phyloP scores from a whole-genome alignment of 768 basidiomycete genomes.

The Pluteus cervinus region DNA sequence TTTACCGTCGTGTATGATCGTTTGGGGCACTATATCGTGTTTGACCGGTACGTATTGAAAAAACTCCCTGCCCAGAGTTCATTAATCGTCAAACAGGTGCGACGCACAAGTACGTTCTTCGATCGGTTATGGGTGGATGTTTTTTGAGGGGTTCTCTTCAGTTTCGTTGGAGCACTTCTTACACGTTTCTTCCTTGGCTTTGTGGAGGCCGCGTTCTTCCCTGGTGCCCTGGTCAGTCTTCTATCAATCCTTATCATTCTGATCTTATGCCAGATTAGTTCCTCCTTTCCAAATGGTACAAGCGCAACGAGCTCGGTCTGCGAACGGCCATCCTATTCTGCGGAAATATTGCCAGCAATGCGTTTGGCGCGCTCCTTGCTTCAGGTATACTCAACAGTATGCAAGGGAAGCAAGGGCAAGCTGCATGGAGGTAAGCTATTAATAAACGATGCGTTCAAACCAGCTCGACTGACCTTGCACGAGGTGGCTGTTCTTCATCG shows the following conservation, averaged over 20 bases:
- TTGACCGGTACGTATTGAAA: constrained; percentile 36
- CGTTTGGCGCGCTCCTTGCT: constrained; percentile 79
- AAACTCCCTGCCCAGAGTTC: not conserved
- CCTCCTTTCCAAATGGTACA: constrained; percentile 77
- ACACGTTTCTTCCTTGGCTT: constrained; percentile 80
- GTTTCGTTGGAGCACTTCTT: constrained; percentile 62
- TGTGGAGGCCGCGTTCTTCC: constrained; percentile 66
- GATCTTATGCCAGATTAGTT: constrained; percentile 26
- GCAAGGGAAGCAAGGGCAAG: constrained; percentile 67
- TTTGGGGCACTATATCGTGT: constrained; percentile 64
- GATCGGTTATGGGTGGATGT: constrained; percentile 1
- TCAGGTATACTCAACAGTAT: constrained; percentile 72
- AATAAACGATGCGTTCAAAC: not conserved
- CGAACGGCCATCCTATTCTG: constrained; percentile 68
- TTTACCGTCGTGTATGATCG: constrained; percentile 59
- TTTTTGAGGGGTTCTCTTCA: constrained; percentile 20
- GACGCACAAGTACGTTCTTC: constrained; percentile 29
- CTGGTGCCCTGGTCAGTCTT: constrained; percentile 40
- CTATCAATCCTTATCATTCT: not conserved
- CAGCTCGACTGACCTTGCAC: not conserved
- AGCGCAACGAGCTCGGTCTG: constrained; percentile 63
- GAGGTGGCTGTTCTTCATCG: constrained; percentile 77
- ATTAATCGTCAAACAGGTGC: constrained; percentile 21
- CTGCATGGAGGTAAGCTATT: constrained; percentile 65
- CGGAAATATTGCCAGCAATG: constrained; percentile 79